Evolutionary conservation across 1,139 yeast species (phyloP), one percentile per base, ranked within the genome.

Genomic region (Kluyveromyces marxianus): DNA sequence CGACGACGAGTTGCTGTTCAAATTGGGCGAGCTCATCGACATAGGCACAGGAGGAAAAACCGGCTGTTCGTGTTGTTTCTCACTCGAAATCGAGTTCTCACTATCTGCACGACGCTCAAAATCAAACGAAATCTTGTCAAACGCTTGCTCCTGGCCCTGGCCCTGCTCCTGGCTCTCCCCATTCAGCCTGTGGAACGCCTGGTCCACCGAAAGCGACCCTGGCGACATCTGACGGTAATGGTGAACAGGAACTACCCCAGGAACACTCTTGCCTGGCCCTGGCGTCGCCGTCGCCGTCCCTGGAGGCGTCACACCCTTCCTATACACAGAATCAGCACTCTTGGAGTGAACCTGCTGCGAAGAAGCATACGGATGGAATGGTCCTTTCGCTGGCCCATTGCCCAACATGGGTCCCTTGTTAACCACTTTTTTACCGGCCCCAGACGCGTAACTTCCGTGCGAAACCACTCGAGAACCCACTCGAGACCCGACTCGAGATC

Each of bases 1-100:
- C 6, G 47, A 44, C 7, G 44, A 40, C n/a, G 44, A 27, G 24
- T 44, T 40, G 42, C 37, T 37, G 6, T 25, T 35, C 25, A 27
- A 41, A 27, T 34, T 41, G 5, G 35, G 31, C 14, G 41, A 36
- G 42, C 35, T 25, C 14, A 28, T 38, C 14, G 29, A 29, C 4
- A 35, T 21, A 7, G 4, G 38, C 8, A 35, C n/a, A n/a, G n/a
- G n/a, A n/a, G n/a, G n/a, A n/a, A n/a, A n/a, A n/a, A n/a, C n/a
- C n/a, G n/a, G n/a, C n/a, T n/a, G n/a, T n/a, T n/a, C n/a, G n/a
- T n/a, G n/a, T n/a, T n/a, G n/a, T n/a, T n/a, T n/a, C n/a, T n/a
- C n/a, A n/a, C 10, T 24, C 28, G 25, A 7, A 25, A 14, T 35
- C 25, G 26, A 14, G 7, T 14, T 4, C 14, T 24, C 35, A 4